Evolutionary conservation across 1,284 basidiomycete species (phyloP), one percentile per base, ranked within the genome.

Genomic region (Cutaneotrichosporon sp.): DNA sequence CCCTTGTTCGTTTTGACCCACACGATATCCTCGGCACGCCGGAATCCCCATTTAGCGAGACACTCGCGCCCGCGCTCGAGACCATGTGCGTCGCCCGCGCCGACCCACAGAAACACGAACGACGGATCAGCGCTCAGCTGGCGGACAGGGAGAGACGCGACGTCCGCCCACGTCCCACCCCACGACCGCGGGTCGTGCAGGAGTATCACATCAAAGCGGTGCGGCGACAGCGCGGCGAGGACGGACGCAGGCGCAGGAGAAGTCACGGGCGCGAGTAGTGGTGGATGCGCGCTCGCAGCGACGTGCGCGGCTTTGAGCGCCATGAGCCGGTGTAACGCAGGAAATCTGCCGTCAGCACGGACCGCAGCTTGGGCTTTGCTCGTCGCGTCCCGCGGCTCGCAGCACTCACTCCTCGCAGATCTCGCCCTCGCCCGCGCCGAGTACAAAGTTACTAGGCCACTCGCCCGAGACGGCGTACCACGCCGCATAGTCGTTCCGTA

Each of bases 81-180:
- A 0, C 92, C 96, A 46, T 92, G 90, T 2, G 85, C 85, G 14
- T 88, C 86, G 1, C 91, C 92, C 54, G 84, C 86, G 3, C 94
- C 96, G 1, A 97, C 92, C 94, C 96, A 98, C 49, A 99, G 79
- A 69, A 97, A 94, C 13, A 98, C 81, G 63, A 97, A 98, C 34
- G 87, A 86, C 0, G 91, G 92, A 64, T 94, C 93, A 0, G 90
- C 86, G 0, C 90, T 87, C 18, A 97, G 80, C 33, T 83, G 79
- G 0, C 91, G 86, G 43, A 97, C 80, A 0, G 91, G 91, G 1
- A 97, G 77, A 13, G 84, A 82, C 48, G 88, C 84, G 2, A 93
- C 82, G 46, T 87, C 80, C 35, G 85, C 83, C 90, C 90, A 98
- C 1, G 84, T 82, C 47, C 48, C 34, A 18, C 54, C 82, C 5